Evolutionary conservation across 495 filamentous ascomycete species (phyloP), one percentile per base, ranked within the genome.

Genomic region (Neurospora terricola): DNA sequence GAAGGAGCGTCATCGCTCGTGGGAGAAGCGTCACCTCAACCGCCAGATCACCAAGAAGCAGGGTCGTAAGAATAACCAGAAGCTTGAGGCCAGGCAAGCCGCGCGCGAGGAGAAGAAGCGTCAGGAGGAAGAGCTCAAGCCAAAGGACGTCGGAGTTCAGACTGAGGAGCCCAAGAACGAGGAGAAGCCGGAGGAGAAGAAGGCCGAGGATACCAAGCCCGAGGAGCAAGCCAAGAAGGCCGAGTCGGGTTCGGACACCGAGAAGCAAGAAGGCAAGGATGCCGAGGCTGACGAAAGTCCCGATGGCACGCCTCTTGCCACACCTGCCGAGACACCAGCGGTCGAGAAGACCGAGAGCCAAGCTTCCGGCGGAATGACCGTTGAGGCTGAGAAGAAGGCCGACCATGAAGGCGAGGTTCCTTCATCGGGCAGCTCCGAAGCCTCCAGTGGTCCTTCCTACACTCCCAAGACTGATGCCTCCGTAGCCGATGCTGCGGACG

Each of bases 11-110:
- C 81, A 81, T n/a, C 79, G 80, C 40, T 70, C 79, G 71, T 86
- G 85, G 85, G 84, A 86, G 79, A 85, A 80, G 80, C 80, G 83
- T 4, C 85, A 85, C 72, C 75, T 84, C 23, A 86, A 86, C 71
- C 81, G 80, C 45, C 79, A 82, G 23, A 80, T 81, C 74, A 82
- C 77, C 37, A 79, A 82, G 77, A 76, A 88, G 81, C 73, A 86
- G 82, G 82, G 83, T 78, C 83, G 76, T 74, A 83, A 84, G 78
- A 81, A 80, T 71, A 80, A 85, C 78, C 73, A 74, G 73, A 83
- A 81, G 73, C 76, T 78, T 1, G 75, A 82, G 74, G 81, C 80
- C 16, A 77, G 73, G 70, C 77, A 79, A 72, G 76, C 77, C 11
- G 78, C 76, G 38, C 79, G 81, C 30, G 77, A 80, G 76, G 78